Evolutionary conservation across 352 stramenopile genomes (phyloP).

Genomic region (Globisporangium spiculum): DNA sequence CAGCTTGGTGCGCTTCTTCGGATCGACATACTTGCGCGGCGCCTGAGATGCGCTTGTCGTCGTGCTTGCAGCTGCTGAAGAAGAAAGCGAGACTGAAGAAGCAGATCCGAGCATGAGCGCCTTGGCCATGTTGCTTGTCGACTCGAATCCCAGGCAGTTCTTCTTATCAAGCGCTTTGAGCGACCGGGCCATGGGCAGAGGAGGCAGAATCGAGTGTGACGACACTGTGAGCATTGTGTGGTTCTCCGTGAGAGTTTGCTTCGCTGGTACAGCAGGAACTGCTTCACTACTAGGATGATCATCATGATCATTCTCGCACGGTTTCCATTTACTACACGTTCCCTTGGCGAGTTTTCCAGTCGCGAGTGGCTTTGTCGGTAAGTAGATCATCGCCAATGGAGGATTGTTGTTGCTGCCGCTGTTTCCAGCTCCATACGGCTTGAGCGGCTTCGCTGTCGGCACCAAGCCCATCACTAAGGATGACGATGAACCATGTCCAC

Average conservation of each 20-base stretch:
- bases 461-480: conserved; percentile 18
- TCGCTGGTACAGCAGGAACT: no score
- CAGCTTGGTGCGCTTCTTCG: conserved; percentile 21
- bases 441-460: conserved; percentile 29
- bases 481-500: conserved; percentile 1
- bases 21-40: conserved; percentile 20
- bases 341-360: conserved; percentile 29
- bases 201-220: conserved; percentile 21
- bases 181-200: neutral
- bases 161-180: neutral
- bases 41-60: neutral
- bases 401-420: conserved; percentile 5
- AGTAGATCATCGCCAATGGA: conserved; percentile 50
- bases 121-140: conserved; percentile 28
- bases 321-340: conserved; percentile 1
- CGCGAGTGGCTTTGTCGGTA: conserved; percentile 43
- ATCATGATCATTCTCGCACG: neutral
- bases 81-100: conserved; percentile 12
- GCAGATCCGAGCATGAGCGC: conserved; percentile 26
- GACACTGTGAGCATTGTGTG: conserved; percentile 7
- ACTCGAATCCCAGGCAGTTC: conserved; percentile 7
- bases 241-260: conserved; percentile 5
- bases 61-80: conserved; percentile 3
- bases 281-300: neutral
- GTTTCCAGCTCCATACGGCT: conserved; percentile 14